phyloP scores from a whole-genome alignment of 2,329 filamentous ascomycete genomes.

The Erysiphe neolycopersici region DNA sequence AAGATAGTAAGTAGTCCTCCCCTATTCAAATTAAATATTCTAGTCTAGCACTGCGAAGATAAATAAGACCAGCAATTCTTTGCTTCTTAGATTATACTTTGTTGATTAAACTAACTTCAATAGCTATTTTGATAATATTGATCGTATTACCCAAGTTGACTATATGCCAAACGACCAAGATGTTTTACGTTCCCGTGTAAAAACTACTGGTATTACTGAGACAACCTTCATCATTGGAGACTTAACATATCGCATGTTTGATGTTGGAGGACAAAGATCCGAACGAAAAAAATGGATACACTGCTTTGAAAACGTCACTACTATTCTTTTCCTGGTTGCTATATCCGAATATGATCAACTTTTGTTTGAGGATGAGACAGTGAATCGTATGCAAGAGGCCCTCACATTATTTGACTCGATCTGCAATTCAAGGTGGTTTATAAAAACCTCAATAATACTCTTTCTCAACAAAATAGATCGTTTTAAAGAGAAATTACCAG shows the following conservation, averaged over 20 bases:
- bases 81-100: too few species aligned
- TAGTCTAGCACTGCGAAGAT: too few species aligned
- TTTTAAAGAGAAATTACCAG: slow-evolving; percentile 62
- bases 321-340: slow-evolving; percentile 76
- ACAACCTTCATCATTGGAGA: slow-evolving; percentile 81
- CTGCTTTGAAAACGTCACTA: slow-evolving; percentile 58
- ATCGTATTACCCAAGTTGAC: slow-evolving; percentile 44
- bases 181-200: slow-evolving; percentile 67
- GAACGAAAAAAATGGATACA: slow-evolving; percentile 63
- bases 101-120: background rate
- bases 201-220: slow-evolving; percentile 90
- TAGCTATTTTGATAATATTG: slow-evolving; percentile 64
- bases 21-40: too few species aligned
- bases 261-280: slow-evolving; percentile 47
- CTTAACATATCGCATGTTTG: slow-evolving; percentile 83
- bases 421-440: slow-evolving; percentile 75
- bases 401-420: slow-evolving; percentile 70
- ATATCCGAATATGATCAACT: slow-evolving; percentile 96
- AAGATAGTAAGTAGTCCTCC: slow-evolving; percentile 44
- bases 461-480: slow-evolving; percentile 82
- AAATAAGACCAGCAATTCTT: too few species aligned
- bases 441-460: slow-evolving; percentile 67
- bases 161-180: slow-evolving; percentile 90
- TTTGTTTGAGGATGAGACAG: slow-evolving; percentile 85
- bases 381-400: slow-evolving; percentile 83